phyloP scores from a whole-genome alignment of 2,329 filamentous ascomycete species.

The Phaeomoniella chlamydospora region DNA sequence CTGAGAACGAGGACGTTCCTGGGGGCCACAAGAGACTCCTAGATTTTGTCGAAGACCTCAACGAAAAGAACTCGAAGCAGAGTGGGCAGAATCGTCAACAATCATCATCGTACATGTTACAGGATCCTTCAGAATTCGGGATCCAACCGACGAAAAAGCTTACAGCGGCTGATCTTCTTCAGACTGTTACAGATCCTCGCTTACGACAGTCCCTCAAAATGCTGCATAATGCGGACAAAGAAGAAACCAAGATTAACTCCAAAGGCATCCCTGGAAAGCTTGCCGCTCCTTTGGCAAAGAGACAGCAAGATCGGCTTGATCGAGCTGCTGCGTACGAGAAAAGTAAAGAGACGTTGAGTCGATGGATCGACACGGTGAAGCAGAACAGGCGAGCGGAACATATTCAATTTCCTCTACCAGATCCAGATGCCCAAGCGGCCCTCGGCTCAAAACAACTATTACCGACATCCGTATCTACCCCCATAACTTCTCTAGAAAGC shows the following conservation, averaged over 20 bases:
- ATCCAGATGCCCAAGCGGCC: constrained; percentile 48
- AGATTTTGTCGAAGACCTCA: constrained; percentile 39
- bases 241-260: constrained; percentile 35
- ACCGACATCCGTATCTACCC: constrained; percentile 39
- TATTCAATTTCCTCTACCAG: constrained; percentile 70
- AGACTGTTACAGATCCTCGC: constrained; percentile 56
- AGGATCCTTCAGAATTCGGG: constrained; percentile 45
- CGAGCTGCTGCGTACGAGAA: constrained; percentile 74
- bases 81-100: constrained; percentile 16
- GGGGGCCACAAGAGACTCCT: constrained; percentile 49
- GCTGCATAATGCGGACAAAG: constrained; percentile 49
- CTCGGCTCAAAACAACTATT: constrained; percentile 51
- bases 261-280: constrained; percentile 53
- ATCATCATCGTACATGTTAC: constrained; percentile 42
- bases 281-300: constrained; percentile 66
- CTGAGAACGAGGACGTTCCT: constrained; percentile 27
- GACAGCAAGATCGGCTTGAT: constrained; percentile 75
- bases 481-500: constrained; percentile 68
- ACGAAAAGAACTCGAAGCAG: constrained; percentile 25
- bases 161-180: constrained; percentile 59
- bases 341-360: constrained; percentile 76
- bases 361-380: constrained; percentile 93
- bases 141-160: constrained; percentile 51
- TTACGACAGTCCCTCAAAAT: constrained; percentile 70
- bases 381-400: constrained; percentile 85